phyloP scores from a whole-genome alignment of 495 filamentous ascomycete genomes.

The Neurospora sp. region DNA sequence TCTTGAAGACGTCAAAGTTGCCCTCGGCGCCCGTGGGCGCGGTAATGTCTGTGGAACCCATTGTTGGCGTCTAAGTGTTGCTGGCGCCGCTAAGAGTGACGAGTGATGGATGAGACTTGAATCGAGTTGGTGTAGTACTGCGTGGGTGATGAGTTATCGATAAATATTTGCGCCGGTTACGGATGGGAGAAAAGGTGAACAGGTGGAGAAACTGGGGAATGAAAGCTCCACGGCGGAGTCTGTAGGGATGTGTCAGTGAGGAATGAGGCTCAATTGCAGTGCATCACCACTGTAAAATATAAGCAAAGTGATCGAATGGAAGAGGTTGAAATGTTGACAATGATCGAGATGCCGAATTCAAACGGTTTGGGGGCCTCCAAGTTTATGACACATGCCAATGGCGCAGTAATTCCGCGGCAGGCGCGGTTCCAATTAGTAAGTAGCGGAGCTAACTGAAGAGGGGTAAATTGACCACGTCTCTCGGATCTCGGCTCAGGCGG shows the following conservation, averaged over 20 bases:
- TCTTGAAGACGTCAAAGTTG: conserved; percentile 2
- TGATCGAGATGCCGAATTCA: too few species aligned
- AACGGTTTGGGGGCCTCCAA: neutral
- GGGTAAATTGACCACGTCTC: neutral
- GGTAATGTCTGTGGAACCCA: neutral
- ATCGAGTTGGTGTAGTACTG: neutral
- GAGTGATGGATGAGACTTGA: neutral
- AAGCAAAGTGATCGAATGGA: too few species aligned
- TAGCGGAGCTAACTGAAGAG: neutral
- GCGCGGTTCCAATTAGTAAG: neutral
- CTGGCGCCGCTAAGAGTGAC: neutral
- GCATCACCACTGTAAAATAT: neutral
- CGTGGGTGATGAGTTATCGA: neutral
- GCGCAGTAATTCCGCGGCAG: neutral
- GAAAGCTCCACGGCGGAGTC: neutral
- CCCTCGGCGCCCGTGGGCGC: neutral
- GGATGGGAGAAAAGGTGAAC: neutral
- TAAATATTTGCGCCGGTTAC: neutral
- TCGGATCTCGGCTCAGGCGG: neutral
- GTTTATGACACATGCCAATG: neutral
- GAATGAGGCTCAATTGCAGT: neutral
- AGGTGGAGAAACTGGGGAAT: neutral
- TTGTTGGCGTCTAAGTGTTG: neutral
- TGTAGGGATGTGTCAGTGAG: neutral
- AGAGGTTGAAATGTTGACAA: neutral